phyloP scores from a whole-genome alignment of 805 yeast genomes.

The Zygotorulaspora chibaensis region DNA sequence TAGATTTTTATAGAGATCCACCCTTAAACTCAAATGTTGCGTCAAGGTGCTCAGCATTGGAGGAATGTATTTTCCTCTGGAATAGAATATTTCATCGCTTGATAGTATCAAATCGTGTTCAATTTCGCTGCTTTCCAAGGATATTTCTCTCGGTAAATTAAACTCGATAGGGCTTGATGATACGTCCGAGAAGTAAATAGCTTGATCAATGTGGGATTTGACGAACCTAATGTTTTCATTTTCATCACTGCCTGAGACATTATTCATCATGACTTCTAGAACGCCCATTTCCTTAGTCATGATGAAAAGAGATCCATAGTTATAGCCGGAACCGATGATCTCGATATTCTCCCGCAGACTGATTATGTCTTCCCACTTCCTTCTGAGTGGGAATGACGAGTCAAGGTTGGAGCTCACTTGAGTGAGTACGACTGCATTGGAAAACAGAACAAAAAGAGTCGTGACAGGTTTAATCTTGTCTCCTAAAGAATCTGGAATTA shows the following conservation, averaged over 20 bases:
- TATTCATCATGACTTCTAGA: constrained; percentile 49
- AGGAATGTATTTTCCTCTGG: constrained; percentile 55
- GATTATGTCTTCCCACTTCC: constrained; percentile 80
- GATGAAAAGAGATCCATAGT: constrained; percentile 43
- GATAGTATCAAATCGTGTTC: constrained; percentile 50
- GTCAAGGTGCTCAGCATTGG: constrained; percentile 46
- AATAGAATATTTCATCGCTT: constrained; percentile 51
- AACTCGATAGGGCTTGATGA: constrained; percentile 47
- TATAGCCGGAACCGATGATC: constrained; percentile 58
- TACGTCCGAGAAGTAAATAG: constrained; percentile 55
- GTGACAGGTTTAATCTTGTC: constrained; percentile 15
- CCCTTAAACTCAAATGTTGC: constrained; percentile 50
- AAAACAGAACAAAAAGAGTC: constrained; percentile 56
- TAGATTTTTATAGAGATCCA: constrained; percentile 42
- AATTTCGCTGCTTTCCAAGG: constrained; percentile 42
- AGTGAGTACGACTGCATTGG: constrained; percentile 58
- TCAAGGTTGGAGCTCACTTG: constrained; percentile 47
- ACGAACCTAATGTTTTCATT: constrained; percentile 38
- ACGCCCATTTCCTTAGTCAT: constrained; percentile 59
- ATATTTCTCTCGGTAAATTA: constrained; percentile 42
- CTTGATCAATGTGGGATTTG: constrained; percentile 79
- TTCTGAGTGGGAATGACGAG: constrained; percentile 33
- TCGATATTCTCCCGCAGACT: constrained; percentile 49
- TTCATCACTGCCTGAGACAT: constrained; percentile 21
- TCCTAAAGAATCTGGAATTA: constrained; percentile 51